Conservation (phyloP, 768 basidiomycete genomes). For the Tricholoma furcatifolium region DNA sequence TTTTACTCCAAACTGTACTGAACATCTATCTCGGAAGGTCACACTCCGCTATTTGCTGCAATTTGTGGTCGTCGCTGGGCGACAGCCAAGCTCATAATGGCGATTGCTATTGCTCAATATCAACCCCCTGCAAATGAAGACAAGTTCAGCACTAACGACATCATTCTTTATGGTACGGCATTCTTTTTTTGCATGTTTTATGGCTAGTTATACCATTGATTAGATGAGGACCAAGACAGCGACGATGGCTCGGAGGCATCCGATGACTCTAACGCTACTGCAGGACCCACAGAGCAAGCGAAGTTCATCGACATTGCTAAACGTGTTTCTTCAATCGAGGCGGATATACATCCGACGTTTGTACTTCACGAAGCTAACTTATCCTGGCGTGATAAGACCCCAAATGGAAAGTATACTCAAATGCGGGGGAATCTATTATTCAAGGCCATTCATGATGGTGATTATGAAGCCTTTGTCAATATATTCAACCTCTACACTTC, state of each 20-base stretch:
- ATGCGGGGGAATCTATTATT: slow-evolving; percentile 22
- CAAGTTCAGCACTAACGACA: slow-evolving; percentile 30
- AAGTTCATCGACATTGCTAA: slow-evolving; percentile 55
- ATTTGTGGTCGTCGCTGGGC: slow-evolving; percentile 50
- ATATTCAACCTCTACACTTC: slow-evolving; percentile 43
- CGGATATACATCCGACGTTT: slow-evolving; percentile 33
- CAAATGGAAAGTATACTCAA: slow-evolving; percentile 1
- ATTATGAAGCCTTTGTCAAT: slow-evolving; percentile 51
- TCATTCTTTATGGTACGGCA: slow-evolving; percentile 33
- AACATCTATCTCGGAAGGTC: slow-evolving; percentile 28
- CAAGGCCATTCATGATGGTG: slow-evolving; percentile 40
- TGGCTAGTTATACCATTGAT: no score
- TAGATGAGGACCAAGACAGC: neutral
- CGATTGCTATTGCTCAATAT: slow-evolving; percentile 56
- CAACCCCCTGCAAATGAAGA: slow-evolving; percentile 34
- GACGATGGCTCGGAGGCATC: slow-evolving; percentile 41
- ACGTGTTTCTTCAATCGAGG: slow-evolving; percentile 42
- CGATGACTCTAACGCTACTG: slow-evolving; percentile 38
- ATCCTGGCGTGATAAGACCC: neutral
- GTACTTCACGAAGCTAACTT: slow-evolving; percentile 27
- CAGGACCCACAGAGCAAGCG: slow-evolving; percentile 30
- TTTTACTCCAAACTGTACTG: no score
- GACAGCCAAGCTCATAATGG: slow-evolving; percentile 57
- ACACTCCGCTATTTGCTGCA: slow-evolving; percentile 51
- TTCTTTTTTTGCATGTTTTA: neutral